Percentiles rank a stretch among this genome's conserved stretches.
phyloP scores from a whole-genome alignment of 768 basidiomycete genomes.

The Gloeostereum incarnatum region DNA sequence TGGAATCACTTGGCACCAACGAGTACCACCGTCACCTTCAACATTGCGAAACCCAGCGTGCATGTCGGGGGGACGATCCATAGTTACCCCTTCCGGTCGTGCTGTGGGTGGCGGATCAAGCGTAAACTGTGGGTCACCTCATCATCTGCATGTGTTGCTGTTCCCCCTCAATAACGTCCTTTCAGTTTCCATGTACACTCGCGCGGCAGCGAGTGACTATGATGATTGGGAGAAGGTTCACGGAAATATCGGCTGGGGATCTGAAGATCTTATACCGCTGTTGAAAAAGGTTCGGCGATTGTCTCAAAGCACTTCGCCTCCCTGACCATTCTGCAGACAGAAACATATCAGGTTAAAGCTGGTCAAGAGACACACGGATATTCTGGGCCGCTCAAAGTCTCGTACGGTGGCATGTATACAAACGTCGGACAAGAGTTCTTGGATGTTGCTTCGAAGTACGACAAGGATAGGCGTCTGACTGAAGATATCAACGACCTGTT shows the following conservation, averaged over 20 bases:
- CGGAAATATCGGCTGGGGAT: conserved; percentile 35
- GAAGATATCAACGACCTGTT: conserved; percentile 16
- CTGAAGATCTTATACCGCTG: conserved; percentile 30
- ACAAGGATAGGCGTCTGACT: conserved; percentile 19
- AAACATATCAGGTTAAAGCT: conserved; percentile 23
- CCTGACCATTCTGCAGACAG: conserved; percentile 17
- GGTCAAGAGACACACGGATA: conserved; percentile 24
- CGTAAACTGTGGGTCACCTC: conserved; percentile 28
- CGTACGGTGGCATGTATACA: conserved; percentile 22
- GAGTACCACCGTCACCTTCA: conserved; percentile 23
- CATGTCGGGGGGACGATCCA: conserved; percentile 20
- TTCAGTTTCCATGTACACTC: conserved; percentile 27
- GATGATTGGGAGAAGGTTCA: conserved; percentile 33
- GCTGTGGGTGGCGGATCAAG: conserved; percentile 38
- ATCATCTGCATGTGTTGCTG: background rate
- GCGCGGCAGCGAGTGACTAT: conserved; percentile 34
- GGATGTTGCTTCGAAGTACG: conserved; percentile 22
- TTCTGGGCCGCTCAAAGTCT: conserved; percentile 28
- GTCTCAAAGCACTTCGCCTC: background rate
- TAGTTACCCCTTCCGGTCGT: conserved; percentile 21
- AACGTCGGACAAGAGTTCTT: conserved; percentile 29
- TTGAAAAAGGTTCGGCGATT: conserved; percentile 26
- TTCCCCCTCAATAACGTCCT: background rate
- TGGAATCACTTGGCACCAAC: conserved; percentile 20
- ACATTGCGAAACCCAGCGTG: conserved; percentile 22